phyloP scores from a whole-genome alignment of 129 eudicot genomes.

The Artemisia annua region DNA sequence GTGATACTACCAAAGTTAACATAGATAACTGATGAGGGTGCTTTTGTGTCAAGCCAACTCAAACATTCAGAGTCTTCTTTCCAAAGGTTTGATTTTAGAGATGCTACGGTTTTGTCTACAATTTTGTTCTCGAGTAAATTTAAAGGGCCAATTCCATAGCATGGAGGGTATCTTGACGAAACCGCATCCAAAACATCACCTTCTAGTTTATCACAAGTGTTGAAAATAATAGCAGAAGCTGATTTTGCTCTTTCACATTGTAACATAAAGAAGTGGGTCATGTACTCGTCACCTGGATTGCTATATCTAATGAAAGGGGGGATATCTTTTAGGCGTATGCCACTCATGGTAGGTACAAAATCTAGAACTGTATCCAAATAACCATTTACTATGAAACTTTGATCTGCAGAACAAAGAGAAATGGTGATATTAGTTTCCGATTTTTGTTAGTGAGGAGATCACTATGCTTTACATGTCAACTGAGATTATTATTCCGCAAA shows the following conservation, averaged over 20 bases:
- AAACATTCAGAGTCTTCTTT: slow-evolving; percentile 50
- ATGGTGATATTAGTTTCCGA: neutral
- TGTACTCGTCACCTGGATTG: slow-evolving; percentile 37
- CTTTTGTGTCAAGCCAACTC: slow-evolving; percentile 50
- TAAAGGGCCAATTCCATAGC: slow-evolving; percentile 52
- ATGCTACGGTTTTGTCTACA: slow-evolving; percentile 18
- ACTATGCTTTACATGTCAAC: too few relatives aligned
- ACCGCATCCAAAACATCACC: slow-evolving; percentile 30
- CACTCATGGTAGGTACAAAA: slow-evolving; percentile 46
- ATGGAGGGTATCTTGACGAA: slow-evolving; percentile 19
- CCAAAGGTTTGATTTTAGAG: slow-evolving; percentile 55
- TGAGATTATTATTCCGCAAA: too few relatives aligned
- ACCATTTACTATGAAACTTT: slow-evolving; percentile 39
- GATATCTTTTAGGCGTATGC: slow-evolving; percentile 46
- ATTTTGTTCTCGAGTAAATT: slow-evolving; percentile 33
- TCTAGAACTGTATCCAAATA: slow-evolving; percentile 46
- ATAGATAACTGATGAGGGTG: slow-evolving; percentile 41
- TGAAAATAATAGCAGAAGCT: slow-evolving; percentile 45
- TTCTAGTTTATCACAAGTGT: slow-evolving; percentile 53
- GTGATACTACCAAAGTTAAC: slow-evolving; percentile 67
- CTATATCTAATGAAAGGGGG: slow-evolving; percentile 53
- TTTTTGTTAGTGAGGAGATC: too few relatives aligned
- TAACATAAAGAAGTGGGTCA: slow-evolving; percentile 31
- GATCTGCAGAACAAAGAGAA: neutral
- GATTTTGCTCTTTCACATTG: slow-evolving; percentile 19